A percentile compares a stretch with the other conserved stretches of the same genome.
Conservation (phyloP, 257 asterid species). For the Lithospermum erythrorhizon region DNA sequence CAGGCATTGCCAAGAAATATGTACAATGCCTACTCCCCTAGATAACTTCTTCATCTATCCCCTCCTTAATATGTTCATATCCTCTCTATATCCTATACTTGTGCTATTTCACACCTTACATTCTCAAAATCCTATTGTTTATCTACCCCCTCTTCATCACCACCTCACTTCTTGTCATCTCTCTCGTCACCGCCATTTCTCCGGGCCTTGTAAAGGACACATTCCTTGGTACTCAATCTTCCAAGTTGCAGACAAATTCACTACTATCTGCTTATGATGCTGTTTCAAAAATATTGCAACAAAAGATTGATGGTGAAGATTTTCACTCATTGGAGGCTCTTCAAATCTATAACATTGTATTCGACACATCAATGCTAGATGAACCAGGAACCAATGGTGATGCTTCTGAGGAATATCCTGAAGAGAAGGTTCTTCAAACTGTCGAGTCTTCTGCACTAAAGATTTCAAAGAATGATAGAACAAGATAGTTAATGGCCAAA, state of each 20-base stretch:
- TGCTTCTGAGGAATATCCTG: neutral
- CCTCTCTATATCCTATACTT: slow-evolving; percentile 61
- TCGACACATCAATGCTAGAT: neutral
- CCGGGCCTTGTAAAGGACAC: slow-evolving; percentile 10
- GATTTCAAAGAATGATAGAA: neutral
- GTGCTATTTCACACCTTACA: slow-evolving; percentile 55
- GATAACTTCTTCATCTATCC: slow-evolving; percentile 24
- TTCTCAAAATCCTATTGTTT: slow-evolving; percentile 41
- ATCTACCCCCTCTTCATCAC: slow-evolving; percentile 71
- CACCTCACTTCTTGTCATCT: slow-evolving; percentile 39
- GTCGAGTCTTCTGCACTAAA: neutral
- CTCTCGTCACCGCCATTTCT: slow-evolving; percentile 23
- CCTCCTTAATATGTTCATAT: slow-evolving; percentile 38
- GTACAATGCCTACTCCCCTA: slow-evolving; percentile 23
- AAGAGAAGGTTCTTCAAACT: neutral
- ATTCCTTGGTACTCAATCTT: slow-evolving; percentile 3
- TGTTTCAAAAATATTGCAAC: slow-evolving; percentile 12
- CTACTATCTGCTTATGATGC: slow-evolving; percentile 9
- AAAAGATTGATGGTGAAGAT: slow-evolving; percentile 9
- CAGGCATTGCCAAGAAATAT: slow-evolving; percentile 18
- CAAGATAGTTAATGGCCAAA: neutral
- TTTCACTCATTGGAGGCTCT: slow-evolving; percentile 4
- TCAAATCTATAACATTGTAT: neutral
- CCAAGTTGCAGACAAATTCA: neutral
- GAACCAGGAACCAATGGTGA: neutral